phyloP scores from a whole-genome alignment of 75 land plant genomes.

The Pseudotsuga menziesii region DNA sequence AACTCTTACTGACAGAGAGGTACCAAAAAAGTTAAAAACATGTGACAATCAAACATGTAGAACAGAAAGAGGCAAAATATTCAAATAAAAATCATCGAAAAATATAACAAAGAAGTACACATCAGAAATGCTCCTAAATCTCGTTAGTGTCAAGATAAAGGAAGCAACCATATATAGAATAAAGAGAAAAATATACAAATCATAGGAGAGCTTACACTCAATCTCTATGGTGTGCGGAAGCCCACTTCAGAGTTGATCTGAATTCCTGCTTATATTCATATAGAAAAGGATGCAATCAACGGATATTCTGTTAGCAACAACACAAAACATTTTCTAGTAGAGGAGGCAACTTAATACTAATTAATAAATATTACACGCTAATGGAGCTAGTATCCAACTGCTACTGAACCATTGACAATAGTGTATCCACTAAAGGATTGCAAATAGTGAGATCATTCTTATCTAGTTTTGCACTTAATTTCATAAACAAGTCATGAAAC shows the following conservation, averaged over 20 bases:
- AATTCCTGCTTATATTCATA: conserved; percentile 10
- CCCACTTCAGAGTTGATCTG: conserved; percentile 12
- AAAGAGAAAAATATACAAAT: conserved; percentile 7
- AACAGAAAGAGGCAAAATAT: too few relatives aligned
- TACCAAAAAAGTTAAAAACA: too few relatives aligned
- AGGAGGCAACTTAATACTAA: conserved; percentile 2
- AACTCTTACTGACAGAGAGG: too few relatives aligned
- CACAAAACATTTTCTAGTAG: not conserved
- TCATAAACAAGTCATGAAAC: not conserved
- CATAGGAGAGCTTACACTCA: conserved; percentile 13
- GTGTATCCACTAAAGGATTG: not conserved
- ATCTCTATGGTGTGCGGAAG: conserved; percentile 13
- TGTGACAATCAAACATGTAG: too few relatives aligned
- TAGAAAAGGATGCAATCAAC: conserved; percentile 9
- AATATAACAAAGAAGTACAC: not conserved
- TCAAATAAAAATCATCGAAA: too few relatives aligned
- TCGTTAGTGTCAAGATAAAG: conserved; percentile 7
- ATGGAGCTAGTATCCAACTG: conserved; percentile 6
- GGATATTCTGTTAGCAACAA: not conserved
- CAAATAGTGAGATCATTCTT: not conserved
- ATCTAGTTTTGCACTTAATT: not conserved
- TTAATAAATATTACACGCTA: not conserved
- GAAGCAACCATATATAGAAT: conserved; percentile 11
- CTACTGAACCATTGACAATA: not conserved
- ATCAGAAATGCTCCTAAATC: not conserved